Evolutionary conservation across 106 monocot genomes (phyloP).

Genomic region (Dioscorea zingiberensis): DNA sequence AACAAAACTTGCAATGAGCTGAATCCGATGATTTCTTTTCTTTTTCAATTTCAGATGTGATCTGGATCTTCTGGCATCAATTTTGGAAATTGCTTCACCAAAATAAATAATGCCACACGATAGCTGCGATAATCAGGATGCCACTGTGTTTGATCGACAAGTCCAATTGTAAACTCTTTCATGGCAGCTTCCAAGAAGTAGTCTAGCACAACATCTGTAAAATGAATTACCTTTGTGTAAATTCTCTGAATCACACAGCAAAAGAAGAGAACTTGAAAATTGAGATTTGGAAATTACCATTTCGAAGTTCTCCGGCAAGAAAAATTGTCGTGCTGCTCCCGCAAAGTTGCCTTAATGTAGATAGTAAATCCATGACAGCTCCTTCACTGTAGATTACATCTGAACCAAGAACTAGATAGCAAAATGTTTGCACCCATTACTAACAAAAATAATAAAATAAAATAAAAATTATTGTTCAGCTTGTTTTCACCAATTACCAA

Average conservation of each 20-base stretch:
- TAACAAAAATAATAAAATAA: neutral
- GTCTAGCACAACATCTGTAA: slow-evolving; percentile 73
- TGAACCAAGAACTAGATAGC: slow-evolving; percentile 64
- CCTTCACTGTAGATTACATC: slow-evolving; percentile 91
- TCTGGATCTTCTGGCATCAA: too few species aligned
- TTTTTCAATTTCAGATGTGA: too few species aligned
- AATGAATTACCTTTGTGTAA: neutral
- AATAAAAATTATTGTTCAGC: neutral
- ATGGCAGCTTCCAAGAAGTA: slow-evolving; percentile 82
- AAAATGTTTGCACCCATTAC: neutral
- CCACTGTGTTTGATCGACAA: slow-evolving; percentile 81
- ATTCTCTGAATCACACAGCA: neutral
- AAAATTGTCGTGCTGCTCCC: slow-evolving; percentile 70
- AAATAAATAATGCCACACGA: slow-evolving; percentile 66
- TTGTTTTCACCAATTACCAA: too few species aligned
- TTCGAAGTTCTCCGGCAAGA: slow-evolving; percentile 76
- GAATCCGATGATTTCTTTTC: too few species aligned
- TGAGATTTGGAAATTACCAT: slow-evolving; percentile 30
- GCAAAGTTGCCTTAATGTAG: slow-evolving; percentile 57
- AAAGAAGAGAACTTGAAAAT: neutral
- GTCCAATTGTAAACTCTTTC: slow-evolving; percentile 71
- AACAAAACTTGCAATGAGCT: too few species aligned
- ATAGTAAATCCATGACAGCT: slow-evolving; percentile 60
- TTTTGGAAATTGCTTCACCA: slow-evolving; percentile 38
- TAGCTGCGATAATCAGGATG: slow-evolving; percentile 78